These are phyloP conservation scores for Liriodendron chinense DNA, from an alignment of 164 flowering plant genomes.

Conservation along the genomic window DNA sequence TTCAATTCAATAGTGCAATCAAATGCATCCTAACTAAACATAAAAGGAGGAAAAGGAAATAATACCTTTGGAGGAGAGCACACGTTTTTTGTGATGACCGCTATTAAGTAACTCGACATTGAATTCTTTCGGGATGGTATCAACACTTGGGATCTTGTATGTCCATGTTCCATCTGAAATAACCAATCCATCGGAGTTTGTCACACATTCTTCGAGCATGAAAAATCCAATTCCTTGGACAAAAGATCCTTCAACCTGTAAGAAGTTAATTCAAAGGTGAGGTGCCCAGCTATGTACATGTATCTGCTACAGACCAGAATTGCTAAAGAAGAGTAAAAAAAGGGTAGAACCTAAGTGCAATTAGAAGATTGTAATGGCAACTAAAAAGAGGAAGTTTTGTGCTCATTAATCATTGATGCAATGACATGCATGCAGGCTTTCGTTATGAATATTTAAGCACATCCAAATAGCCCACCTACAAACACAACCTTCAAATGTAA, in stretches of 20 bases:
- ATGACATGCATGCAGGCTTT: too few relatives aligned
- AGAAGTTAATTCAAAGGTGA: background rate
- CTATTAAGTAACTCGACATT: constrained; percentile 75
- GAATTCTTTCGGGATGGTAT: constrained; percentile 71
- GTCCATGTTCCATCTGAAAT: constrained; percentile 71
- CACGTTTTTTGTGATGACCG: constrained; percentile 65
- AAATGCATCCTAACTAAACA: too few relatives aligned
- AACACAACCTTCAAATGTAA: too few relatives aligned
- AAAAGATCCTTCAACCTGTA: constrained; percentile 81
- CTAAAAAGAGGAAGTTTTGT: too few relatives aligned
- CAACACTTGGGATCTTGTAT: constrained; percentile 86
- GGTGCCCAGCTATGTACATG: background rate
- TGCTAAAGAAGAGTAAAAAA: background rate
- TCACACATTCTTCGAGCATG: constrained; percentile 74
- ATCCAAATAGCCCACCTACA: too few relatives aligned
- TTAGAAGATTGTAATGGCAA: too few relatives aligned
- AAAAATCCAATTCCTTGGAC: constrained; percentile 92
- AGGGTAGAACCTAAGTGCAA: background rate
- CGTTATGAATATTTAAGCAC: too few relatives aligned
- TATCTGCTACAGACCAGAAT: background rate
- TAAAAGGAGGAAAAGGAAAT: background rate
- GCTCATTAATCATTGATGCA: too few relatives aligned
- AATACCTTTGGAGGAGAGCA: constrained; percentile 87
- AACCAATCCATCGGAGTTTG: constrained; percentile 61
- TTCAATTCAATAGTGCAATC: too few relatives aligned